These are phyloP conservation scores for Trametes versicolor DNA, from an alignment of 1,284 basidiomycete genomes.

Conservation along the genomic window DNA sequence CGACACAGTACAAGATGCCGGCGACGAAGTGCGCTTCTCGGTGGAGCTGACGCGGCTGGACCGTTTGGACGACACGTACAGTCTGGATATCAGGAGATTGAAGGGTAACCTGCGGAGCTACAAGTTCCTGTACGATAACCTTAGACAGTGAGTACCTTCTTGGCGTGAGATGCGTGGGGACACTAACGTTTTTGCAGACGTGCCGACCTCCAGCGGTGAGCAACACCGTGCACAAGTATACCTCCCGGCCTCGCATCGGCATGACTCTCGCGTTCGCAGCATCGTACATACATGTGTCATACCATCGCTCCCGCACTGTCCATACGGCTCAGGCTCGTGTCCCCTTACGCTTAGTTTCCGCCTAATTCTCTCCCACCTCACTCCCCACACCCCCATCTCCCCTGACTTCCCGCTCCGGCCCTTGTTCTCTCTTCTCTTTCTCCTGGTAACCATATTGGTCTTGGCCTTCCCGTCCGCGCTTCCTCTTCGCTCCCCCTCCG, in stretches of 20 bases:
- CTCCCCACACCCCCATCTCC: conserved; percentile 1
- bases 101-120: conserved; percentile 95
- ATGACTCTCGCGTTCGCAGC: conserved; percentile 20
- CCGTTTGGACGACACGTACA: conserved; percentile 87
- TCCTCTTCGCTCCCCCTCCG: conserved; percentile 8
- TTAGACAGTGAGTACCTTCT: conserved; percentile 77
- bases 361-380: conserved; percentile 19
- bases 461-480: conserved; percentile 11
- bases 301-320: conserved; percentile 23
- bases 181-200: conserved; percentile 46
- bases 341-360: conserved; percentile 19
- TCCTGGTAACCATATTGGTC: conserved; percentile 22
- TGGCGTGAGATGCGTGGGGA: conserved; percentile 9
- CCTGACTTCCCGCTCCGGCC: not conserved
- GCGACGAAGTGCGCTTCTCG: conserved; percentile 94
- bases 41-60: conserved; percentile 91
- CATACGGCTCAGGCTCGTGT: conserved; percentile 26
- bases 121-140: conserved; percentile 92
- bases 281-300: conserved; percentile 32
- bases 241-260: conserved; percentile 17
- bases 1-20: conserved; percentile 78
- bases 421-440: not conserved
- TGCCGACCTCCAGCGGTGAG: conserved; percentile 55
- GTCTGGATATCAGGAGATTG: conserved; percentile 88
- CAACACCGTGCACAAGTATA: not conserved